A percentile compares a stretch with the other conserved stretches of the same genome.
Evolutionary conservation across 2,329 filamentous ascomycete species (phyloP).

Genomic region (Cercospora zeina): DNA sequence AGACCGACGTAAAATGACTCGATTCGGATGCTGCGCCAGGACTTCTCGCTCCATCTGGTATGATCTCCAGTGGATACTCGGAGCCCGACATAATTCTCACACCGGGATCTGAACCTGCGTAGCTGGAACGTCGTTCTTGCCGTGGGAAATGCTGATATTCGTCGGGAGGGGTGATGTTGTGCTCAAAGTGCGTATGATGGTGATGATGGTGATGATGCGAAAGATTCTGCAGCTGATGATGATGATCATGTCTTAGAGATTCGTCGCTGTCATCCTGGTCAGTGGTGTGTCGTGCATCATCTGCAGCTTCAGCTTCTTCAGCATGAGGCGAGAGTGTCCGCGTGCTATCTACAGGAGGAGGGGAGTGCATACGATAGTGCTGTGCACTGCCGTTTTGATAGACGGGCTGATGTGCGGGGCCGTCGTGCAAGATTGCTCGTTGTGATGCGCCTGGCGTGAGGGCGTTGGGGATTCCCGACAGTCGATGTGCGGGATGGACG

Average conservation of each 20-base stretch:
- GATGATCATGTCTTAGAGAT: conserved; percentile 16
- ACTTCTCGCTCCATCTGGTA: conserved; percentile 64
- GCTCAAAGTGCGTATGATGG: not conserved
- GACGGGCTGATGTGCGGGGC: conserved; percentile 13
- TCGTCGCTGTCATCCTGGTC: conserved; percentile 26
- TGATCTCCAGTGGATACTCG: conserved; percentile 55
- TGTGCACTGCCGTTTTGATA: conserved; percentile 11
- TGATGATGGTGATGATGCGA: conserved; percentile 8
- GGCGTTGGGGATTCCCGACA: conserved; percentile 29
- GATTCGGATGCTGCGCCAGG: conserved; percentile 66
- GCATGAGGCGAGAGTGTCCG: conserved; percentile 20
- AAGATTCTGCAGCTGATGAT: conserved; percentile 1
- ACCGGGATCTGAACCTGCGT: conserved; percentile 33
- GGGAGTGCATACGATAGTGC: conserved; percentile 24
- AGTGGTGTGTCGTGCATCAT: conserved; percentile 15
- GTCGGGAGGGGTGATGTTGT: conserved; percentile 22
- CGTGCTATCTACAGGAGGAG: conserved; percentile 19
- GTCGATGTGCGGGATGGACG: conserved; percentile 18
- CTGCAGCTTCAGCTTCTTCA: conserved; percentile 17
- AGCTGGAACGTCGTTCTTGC: conserved; percentile 62
- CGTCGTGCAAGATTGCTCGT: conserved; percentile 16
- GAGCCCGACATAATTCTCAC: conserved; percentile 28
- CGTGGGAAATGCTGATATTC: conserved; percentile 45
- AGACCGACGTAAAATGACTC: conserved; percentile 86
- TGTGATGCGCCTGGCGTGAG: conserved; percentile 29